Evolutionary conservation across 768 basidiomycete species (phyloP), one percentile per base, ranked within the genome.

Genomic region (Lactarius tabidus): DNA sequence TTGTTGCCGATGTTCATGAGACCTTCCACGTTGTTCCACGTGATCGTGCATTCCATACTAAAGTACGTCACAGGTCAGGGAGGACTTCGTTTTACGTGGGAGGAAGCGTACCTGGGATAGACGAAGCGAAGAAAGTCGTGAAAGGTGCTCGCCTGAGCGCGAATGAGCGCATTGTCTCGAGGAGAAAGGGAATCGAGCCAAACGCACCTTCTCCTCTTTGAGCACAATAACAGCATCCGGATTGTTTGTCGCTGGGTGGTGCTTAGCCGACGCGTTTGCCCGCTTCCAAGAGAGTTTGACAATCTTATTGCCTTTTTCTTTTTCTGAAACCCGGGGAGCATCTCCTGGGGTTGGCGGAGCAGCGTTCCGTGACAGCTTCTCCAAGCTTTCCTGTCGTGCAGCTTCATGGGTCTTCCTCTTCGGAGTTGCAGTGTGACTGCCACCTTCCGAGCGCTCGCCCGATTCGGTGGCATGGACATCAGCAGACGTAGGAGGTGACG

Each of bases 71-170:
- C 41, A 61, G 26, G 56, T 39, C 58, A 66, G 60, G 54, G 10
- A 39, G 60, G 15, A 2, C 33, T 29, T 9, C 6, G 29, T 35
- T n/a, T 2, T 39, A 26, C 3, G 26, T 26, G 2, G 60, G 20
- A 31, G 17, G 60, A 45, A 18, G 77, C 89, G 71, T 76, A 94
- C 93, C 95, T 91, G 23, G 95, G 95, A 75, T 97, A 96, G 59
- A 95, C 85, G 74, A 88, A 95, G 78, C 91, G 92, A 64, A 97
- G 82, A 73, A 96, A 94, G 75, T 96, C 95, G 64, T 96, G 94
- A 74, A 97, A 95, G 14, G 88, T 91, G 73, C 79, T 83, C 2
- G 95, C 92, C 84, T 89, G 68, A 15, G 26, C 23, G 33, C 23
- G 10, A 29, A 39, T 57, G 45, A 65, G 59, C 36, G 18, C 15